phyloP scores from a whole-genome alignment of 139 green algal genomes.

The Tetradesmus obliquus region DNA sequence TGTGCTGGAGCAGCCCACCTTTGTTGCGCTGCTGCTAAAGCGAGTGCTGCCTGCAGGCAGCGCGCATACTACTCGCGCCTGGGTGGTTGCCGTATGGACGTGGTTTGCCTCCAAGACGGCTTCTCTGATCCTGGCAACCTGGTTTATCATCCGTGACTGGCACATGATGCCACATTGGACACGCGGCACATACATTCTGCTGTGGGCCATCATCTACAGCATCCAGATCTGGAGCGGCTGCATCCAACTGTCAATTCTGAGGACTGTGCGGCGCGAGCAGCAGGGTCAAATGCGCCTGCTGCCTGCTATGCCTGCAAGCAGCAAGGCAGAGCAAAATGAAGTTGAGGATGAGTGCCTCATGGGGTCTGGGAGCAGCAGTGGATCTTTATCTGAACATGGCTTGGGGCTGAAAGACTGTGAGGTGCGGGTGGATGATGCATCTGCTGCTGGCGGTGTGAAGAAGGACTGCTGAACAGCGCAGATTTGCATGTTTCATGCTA shows the following conservation, averaged over 20 bases:
- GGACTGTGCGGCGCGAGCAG: not conserved
- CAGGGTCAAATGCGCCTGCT: not conserved
- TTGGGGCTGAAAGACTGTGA: not conserved
- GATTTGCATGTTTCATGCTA: too few species aligned
- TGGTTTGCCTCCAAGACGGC: conserved; percentile 9
- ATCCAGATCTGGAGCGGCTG: conserved; percentile 12
- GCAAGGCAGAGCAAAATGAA: not conserved
- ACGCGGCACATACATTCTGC: not conserved
- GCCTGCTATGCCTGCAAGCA: not conserved
- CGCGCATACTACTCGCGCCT: not conserved
- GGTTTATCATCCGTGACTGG: conserved; percentile 16
- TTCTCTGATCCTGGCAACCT: not conserved
- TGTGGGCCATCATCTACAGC: not conserved
- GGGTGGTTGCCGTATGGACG: conserved; percentile 10
- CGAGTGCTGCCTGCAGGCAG: not conserved
- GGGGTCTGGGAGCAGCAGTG: too few species aligned
- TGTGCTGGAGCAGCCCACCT: conserved; percentile 30
- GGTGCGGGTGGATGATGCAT: not conserved
- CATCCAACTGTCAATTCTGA: conserved; percentile 23
- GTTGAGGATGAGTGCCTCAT: not conserved
- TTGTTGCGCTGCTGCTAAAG: conserved; percentile 28
- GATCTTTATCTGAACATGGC: not conserved
- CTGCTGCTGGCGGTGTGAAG: not conserved
- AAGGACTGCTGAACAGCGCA: not conserved
- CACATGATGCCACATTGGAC: not conserved